Percentiles rank a stretch among this genome's conserved stretches.
Evolutionary conservation across 2,329 filamentous ascomycete species (phyloP).

Genomic region (Aspergillus novoparasiticus): DNA sequence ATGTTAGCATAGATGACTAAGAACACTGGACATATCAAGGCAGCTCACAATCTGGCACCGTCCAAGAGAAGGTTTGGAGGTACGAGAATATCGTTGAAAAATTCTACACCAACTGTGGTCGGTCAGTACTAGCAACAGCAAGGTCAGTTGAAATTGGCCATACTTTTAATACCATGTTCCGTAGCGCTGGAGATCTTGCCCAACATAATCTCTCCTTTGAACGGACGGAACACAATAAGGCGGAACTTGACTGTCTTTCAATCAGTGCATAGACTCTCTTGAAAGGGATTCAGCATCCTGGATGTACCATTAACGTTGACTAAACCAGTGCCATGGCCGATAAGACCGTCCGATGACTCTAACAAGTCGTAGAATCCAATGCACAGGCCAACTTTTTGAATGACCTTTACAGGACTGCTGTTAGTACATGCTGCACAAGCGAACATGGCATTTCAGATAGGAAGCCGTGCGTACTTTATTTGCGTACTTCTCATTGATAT

Average conservation of each 20-base stretch:
- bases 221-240: conserved; percentile 90
- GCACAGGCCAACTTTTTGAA: conserved; percentile 92
- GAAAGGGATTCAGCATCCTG: no score
- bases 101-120: conserved; percentile 74
- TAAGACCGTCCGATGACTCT: conserved; percentile 86
- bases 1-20: conserved; percentile 23
- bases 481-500: conserved; percentile 94
- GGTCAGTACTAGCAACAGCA: conserved; percentile 15
- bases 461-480: conserved; percentile 66
- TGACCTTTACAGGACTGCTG: conserved; percentile 57
- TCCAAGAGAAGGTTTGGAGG: conserved; percentile 73
- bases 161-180: conserved; percentile 71
- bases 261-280: background rate
- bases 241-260: conserved; percentile 76
- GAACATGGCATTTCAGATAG: background rate
- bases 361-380: conserved; percentile 91
- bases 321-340: conserved; percentile 87
- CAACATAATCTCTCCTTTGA: conserved; percentile 89
- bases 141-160: conserved; percentile 25
- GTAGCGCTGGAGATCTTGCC: conserved; percentile 79
- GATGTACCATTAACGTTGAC: conserved; percentile 86
- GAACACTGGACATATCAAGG: background rate
- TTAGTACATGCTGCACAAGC: background rate
- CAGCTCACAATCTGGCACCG: conserved; percentile 71
- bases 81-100: conserved; percentile 91